Conservation (phyloP, 108 stramenopile species). For the Bacterosira constricta region DNA sequence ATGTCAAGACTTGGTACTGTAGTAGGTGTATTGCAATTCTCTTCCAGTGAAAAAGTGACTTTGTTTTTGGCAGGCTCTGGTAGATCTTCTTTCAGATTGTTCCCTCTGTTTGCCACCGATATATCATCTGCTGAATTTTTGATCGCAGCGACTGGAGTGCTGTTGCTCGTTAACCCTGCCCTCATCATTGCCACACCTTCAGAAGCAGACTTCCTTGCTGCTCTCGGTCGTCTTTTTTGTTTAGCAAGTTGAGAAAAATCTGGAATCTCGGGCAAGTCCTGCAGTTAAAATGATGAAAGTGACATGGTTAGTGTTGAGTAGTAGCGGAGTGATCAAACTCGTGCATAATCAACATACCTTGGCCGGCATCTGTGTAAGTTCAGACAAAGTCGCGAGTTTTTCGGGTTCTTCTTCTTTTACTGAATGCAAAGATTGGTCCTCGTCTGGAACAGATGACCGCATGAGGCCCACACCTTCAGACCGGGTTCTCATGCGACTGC, state of each 20-base stretch:
- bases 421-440: neutral
- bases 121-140: neutral
- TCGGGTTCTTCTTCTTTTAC: neutral
- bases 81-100: neutral
- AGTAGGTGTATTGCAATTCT: neutral
- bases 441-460: conserved; percentile 9
- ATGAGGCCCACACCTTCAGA: conserved; percentile 32
- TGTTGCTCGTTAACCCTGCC: conserved; percentile 7
- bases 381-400: conserved; percentile 32
- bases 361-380: conserved; percentile 20
- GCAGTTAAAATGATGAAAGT: neutral
- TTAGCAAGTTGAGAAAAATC: neutral
- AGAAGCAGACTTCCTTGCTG: conserved; percentile 50
- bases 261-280: conserved; percentile 42
- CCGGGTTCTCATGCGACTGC: conserved; percentile 16
- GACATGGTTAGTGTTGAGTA: no score
- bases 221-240: conserved; percentile 29
- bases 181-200: conserved; percentile 51
- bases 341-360: conserved; percentile 7
- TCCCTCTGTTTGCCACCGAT: neutral
- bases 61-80: neutral
- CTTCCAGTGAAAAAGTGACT: conserved; percentile 1
- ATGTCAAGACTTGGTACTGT: neutral
- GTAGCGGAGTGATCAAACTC: no score
- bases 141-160: neutral